Evolutionary conservation across 2,329 filamentous ascomycete genomes (phyloP).

Genomic region (Aspergillus fumigatiaffinis): DNA sequence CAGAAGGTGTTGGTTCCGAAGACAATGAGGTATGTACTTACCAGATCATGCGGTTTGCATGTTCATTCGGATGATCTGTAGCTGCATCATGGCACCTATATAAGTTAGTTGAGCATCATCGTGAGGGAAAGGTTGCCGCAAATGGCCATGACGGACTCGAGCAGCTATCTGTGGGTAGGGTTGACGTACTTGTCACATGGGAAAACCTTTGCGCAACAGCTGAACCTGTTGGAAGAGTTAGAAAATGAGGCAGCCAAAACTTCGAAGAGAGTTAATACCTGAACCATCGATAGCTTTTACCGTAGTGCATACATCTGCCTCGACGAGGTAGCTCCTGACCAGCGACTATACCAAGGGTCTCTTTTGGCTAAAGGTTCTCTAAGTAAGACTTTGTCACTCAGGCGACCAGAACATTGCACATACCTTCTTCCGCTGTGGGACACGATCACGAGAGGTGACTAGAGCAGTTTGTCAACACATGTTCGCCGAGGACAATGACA

Average conservation of each 20-base stretch:
- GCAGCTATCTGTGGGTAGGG: not conserved
- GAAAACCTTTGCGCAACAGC: conserved; percentile 55
- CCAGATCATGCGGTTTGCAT: conserved; percentile 81
- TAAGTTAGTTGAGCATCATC: conserved; percentile 2
- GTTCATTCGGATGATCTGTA: conserved; percentile 71
- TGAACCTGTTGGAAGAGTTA: conserved; percentile 41
- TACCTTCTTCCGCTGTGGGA: conserved; percentile 37
- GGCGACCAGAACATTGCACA: conserved; percentile 4
- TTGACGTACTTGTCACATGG: conserved; percentile 51
- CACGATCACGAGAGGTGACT: conserved; percentile 29
- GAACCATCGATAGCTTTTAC: conserved; percentile 56
- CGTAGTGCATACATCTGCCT: conserved; percentile 53
- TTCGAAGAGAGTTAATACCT: conserved; percentile 30
- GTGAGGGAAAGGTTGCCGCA: not conserved
- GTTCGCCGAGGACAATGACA: not conserved
- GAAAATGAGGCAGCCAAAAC: not conserved
- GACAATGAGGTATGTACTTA: conserved; percentile 21
- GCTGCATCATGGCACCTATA: conserved; percentile 67
- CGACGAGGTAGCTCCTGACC: conserved; percentile 52
- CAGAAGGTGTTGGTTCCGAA: not conserved
- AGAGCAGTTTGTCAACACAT: not conserved
- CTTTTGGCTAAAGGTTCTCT: conserved; percentile 35
- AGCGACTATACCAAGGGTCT: conserved; percentile 52
- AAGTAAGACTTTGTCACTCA: not conserved
- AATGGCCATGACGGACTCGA: not conserved